These are phyloP conservation scores for Striga asiatica DNA, from an alignment of 257 asterid genomes.

Conservation along the genomic window DNA sequence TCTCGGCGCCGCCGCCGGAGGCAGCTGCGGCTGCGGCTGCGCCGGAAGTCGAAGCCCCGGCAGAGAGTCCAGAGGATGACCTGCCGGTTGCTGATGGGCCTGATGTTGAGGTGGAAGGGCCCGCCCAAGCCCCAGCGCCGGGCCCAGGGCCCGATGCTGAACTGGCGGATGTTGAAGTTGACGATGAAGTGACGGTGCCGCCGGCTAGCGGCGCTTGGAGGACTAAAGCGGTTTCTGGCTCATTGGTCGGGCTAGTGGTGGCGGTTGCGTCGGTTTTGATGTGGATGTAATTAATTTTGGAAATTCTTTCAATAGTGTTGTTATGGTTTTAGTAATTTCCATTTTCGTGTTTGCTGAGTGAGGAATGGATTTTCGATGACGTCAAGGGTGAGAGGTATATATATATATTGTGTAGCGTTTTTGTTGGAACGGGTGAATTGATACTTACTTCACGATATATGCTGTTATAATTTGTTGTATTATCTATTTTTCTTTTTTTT, in stretches of 20 bases:
- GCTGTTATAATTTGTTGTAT: no score
- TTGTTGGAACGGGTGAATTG: no score
- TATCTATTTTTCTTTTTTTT: no score
- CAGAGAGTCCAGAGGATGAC: slow-evolving; percentile 13
- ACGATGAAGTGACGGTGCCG: neutral
- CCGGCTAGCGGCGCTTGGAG: slow-evolving; percentile 9
- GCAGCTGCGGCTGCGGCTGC: slow-evolving; percentile 14
- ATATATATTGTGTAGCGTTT: no score
- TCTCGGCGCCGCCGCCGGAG: slow-evolving; percentile 34
- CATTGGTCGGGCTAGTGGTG: slow-evolving; percentile 16
- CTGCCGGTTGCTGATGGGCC: no score
- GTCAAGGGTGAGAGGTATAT: no score
- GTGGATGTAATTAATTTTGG: slow-evolving; percentile 10
- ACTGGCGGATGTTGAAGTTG: neutral
- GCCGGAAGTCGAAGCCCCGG: slow-evolving; percentile 14
- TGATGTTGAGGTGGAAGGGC: neutral
- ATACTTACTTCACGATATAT: no score
- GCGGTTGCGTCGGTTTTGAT: slow-evolving; percentile 8
- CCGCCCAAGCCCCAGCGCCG: neutral
- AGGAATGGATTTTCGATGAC: no score
- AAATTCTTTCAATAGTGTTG: no score
- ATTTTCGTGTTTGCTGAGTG: no score
- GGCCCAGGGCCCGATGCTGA: neutral
- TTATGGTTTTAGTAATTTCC: no score
- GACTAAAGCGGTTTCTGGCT: slow-evolving; percentile 9